phyloP scores from a whole-genome alignment of 257 asterid genomes.

The Solanum chaucha region DNA sequence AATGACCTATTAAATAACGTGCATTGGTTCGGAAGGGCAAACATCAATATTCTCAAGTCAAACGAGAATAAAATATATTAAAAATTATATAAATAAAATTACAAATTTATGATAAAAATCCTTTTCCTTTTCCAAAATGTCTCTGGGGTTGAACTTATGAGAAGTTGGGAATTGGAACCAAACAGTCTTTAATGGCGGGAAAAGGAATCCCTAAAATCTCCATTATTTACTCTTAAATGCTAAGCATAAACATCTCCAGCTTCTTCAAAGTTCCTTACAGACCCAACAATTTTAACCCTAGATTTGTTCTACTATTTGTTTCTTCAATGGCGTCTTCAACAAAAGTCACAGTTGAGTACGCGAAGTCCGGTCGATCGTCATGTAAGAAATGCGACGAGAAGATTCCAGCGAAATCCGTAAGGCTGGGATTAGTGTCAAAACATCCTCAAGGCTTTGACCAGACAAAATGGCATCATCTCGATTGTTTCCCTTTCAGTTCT shows the following conservation, averaged over 20 bases:
- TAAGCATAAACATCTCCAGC: not conserved
- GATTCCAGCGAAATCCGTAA: slow-evolving; percentile 44
- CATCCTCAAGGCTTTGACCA: slow-evolving; percentile 74
- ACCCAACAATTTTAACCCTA: not conserved
- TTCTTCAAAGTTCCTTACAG: not conserved
- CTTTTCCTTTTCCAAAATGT: too few relatives aligned
- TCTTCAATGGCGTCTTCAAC: slow-evolving; percentile 29
- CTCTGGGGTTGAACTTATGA: not conserved
- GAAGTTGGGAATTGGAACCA: not conserved
- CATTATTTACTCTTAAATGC: not conserved
- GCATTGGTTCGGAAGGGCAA: not conserved
- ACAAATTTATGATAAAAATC: not conserved
- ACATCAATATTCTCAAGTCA: not conserved
- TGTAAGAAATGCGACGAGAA: slow-evolving; percentile 79
- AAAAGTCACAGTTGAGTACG: slow-evolving; percentile 65
- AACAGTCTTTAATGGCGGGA: slow-evolving; percentile 7
- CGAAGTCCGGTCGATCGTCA: slow-evolving; percentile 77
- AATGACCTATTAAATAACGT: too few relatives aligned
- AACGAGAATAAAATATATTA: too few relatives aligned
- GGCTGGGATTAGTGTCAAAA: slow-evolving; percentile 64
- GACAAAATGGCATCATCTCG: slow-evolving; percentile 91
- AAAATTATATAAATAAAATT: too few relatives aligned
- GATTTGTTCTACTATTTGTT: not conserved
- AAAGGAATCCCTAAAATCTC: not conserved
- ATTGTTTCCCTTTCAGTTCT: slow-evolving; percentile 47